phyloP scores from a whole-genome alignment of 2,329 filamentous ascomycete genomes.

The Blastomyces silverae region DNA sequence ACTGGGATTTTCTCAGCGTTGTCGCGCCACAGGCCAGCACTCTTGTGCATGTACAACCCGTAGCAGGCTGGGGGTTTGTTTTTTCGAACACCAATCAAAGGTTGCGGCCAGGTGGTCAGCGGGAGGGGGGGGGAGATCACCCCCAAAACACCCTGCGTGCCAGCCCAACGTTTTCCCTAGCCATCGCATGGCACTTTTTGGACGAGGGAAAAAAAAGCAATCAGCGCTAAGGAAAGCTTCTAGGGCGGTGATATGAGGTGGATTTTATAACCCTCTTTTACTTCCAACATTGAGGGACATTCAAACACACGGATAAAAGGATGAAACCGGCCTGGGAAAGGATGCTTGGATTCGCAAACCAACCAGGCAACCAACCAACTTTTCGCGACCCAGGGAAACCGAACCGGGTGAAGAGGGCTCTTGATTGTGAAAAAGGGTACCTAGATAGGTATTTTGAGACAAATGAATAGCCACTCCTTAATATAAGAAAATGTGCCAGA shows the following conservation, averaged over 20 bases:
- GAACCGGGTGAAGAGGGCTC: no score
- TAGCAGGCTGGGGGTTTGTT: neutral
- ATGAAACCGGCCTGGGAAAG: neutral
- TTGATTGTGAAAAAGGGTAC: no score
- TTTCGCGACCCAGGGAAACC: neutral
- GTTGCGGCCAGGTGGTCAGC: no score
- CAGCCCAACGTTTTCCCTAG: constrained; percentile 6
- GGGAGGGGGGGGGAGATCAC: neutral
- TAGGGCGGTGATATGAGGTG: neutral
- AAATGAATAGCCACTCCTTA: no score
- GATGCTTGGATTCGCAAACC: constrained; percentile 4
- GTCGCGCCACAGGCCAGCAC: neutral
- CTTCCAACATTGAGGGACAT: no score
- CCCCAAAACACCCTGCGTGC: neutral
- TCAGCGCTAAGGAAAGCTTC: neutral
- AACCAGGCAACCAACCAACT: constrained; percentile 6
- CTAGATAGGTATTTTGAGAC: no score
- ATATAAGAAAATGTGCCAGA: neutral
- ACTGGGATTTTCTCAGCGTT: neutral
- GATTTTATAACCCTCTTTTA: no score
- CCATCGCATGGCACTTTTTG: constrained; percentile 8
- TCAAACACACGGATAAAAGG: neutral
- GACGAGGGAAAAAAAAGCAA: neutral
- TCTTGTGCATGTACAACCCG: neutral
- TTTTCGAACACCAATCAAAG: neutral